Evolutionary conservation across 345 rosid genomes (phyloP).

Genomic region (Laguncularia racemosa): DNA sequence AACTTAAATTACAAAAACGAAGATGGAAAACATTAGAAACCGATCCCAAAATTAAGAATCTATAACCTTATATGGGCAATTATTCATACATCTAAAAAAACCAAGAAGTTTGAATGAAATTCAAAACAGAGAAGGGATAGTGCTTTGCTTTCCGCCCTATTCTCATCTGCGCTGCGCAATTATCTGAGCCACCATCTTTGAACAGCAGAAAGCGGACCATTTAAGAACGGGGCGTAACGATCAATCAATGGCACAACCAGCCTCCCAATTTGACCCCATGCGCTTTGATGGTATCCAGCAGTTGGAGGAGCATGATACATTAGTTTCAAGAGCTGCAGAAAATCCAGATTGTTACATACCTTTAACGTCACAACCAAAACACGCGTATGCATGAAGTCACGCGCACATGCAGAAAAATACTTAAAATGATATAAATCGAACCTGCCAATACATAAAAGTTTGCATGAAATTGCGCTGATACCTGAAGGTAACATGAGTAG

Average conservation of each 20-base stretch:
- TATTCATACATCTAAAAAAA: too few species aligned
- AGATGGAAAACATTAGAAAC: too few species aligned
- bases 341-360: not conserved
- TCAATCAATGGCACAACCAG: constrained; percentile 51
- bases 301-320: constrained; percentile 95
- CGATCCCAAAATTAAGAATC: too few species aligned
- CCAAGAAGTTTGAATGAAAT: too few species aligned
- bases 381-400: not conserved
- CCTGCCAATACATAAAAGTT: constrained; percentile 99
- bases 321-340: constrained; percentile 74
- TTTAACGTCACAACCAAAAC: not conserved
- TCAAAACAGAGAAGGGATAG: too few species aligned
- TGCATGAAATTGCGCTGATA: constrained; percentile 98
- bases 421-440: constrained; percentile 11
- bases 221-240: constrained; percentile 73
- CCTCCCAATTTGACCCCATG: constrained; percentile 73
- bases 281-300: constrained; percentile 81
- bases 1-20: too few species aligned
- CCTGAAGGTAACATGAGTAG: constrained; percentile 28
- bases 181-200: constrained; percentile 95
- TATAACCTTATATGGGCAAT: too few species aligned
- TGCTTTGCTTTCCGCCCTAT: too few species aligned
- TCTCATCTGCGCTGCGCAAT: not conserved
- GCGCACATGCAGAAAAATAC: not conserved
- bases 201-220: constrained; percentile 49